Evolutionary conservation across 345 rosid species (phyloP), one percentile per base, ranked within the genome.

Genomic region (Euphorbia pulcherrima): DNA sequence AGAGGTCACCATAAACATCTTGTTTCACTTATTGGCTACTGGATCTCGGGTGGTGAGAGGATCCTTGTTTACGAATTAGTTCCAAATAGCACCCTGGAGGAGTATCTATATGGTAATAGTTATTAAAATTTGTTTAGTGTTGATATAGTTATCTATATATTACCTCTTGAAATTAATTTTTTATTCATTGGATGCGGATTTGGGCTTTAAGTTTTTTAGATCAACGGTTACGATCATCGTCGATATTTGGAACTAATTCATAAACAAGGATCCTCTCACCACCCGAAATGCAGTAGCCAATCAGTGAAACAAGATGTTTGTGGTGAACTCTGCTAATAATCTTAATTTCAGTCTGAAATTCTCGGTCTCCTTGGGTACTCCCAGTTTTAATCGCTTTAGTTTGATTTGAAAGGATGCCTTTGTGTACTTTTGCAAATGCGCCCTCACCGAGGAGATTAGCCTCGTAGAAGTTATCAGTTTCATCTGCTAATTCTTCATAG

Each of bases 391-490:
- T 35, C 60, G 65, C 59, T 72, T 72, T 35, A 72, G 30, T 72
- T 10, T 71, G 71, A 37, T 66, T 72, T 7, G 76, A 71, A 66
- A 72, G 76, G 51, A 72, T 67, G 1, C 76, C 76, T 72, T 17
- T 72, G 53, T 72, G 76, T 61, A 72, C 76, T 59, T 65, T 65
- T 67, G 71, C 76, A 52, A 72, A 72, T 44, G 71, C 76, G 51
- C 76, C 76, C 60, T 72, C 71, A 35, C 76, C 76, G 51, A 72
- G 76, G 44, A 72, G 76, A 52, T 72, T 72, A 63, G 76, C 76
- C 37, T 72, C 10, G 6, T 70, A 66, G 76, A 72, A 72, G 41
- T 67, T 71, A 51, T 72, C 71, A 0, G 76, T 72, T 37, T 70
- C 76, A 44, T 66, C 60, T 17, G 71, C 70, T 40, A 72, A 66